Conservation (phyloP, 2,329 filamentous ascomycete species). For the Paramyrothecium sp. region DNA sequence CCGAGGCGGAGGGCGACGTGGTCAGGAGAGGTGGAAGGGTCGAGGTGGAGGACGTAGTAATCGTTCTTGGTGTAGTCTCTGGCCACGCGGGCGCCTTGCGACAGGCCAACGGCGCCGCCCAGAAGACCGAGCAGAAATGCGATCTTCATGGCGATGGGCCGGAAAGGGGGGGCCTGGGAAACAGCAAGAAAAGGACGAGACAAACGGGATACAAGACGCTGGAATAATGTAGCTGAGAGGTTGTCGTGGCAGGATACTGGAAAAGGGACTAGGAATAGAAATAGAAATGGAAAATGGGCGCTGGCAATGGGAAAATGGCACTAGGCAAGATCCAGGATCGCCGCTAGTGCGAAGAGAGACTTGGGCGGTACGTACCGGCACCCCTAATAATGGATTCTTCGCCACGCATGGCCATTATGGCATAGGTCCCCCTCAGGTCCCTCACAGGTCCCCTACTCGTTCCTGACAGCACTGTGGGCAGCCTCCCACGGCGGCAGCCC, state of each 20-base stretch:
- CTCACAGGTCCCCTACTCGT: too few species aligned
- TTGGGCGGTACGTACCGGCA: too few species aligned
- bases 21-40: conserved; percentile 61
- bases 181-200: not conserved
- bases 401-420: too few species aligned
- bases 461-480: too few species aligned
- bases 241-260: not conserved
- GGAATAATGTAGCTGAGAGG: not conserved
- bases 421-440: too few species aligned
- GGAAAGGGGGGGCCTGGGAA: conserved; percentile 4
- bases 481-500: too few species aligned
- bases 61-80: conserved; percentile 80
- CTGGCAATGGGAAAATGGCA: not conserved
- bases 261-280: not conserved
- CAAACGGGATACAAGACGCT: not conserved
- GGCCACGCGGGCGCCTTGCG: conserved; percentile 48
- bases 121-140: conserved; percentile 51
- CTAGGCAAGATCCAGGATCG: not conserved
- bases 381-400: too few species aligned
- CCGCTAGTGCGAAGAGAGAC: not conserved
- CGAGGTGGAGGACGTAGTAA: conserved; percentile 90
- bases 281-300: too few species aligned
- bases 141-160: conserved; percentile 43
- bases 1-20: conserved; percentile 72
- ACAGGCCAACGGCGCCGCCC: conserved; percentile 44